A percentile compares a stretch with the other conserved stretches of the same genome.
These are phyloP conservation scores for Cucumis cinereus DNA, from an alignment of 306 rosid genomes.

Conservation along the genomic window DNA sequence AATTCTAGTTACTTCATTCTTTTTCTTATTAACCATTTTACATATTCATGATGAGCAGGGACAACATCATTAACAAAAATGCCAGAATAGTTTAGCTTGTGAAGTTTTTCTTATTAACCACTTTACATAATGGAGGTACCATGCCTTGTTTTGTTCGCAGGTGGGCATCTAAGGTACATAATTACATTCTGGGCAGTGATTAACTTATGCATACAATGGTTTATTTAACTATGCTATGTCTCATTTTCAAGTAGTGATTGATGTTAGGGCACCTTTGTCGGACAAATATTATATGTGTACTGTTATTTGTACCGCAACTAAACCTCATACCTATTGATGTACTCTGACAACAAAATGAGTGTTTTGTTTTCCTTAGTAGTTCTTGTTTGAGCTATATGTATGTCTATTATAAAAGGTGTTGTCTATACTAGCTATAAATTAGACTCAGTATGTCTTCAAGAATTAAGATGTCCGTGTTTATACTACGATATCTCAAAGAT, in stretches of 20 bases:
- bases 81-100: constrained; percentile 86
- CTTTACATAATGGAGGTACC: constrained; percentile 26
- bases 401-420: neutral
- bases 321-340: neutral
- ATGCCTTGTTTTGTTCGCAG: constrained; percentile 91
- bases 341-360: neutral
- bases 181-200: neutral
- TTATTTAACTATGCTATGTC: neutral
- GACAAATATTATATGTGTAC: neutral
- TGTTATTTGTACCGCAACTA: neutral
- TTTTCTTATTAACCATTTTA: constrained; percentile 8
- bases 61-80: constrained; percentile 84
- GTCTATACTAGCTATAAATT: neutral
- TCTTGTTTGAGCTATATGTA: neutral
- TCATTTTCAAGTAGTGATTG: neutral
- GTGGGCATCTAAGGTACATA: constrained; percentile 85
- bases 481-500: neutral
- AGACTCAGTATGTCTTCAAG: neutral
- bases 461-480: neutral
- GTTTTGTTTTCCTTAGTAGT: neutral
- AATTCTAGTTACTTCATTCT: neutral
- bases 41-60: constrained; percentile 31
- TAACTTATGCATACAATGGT: neutral
- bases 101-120: too few species aligned
- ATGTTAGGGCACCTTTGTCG: neutral